Evolutionary conservation across 1,139 yeast genomes (phyloP), one percentile per base, ranked within the genome.

Genomic region (Pichia sp.): DNA sequence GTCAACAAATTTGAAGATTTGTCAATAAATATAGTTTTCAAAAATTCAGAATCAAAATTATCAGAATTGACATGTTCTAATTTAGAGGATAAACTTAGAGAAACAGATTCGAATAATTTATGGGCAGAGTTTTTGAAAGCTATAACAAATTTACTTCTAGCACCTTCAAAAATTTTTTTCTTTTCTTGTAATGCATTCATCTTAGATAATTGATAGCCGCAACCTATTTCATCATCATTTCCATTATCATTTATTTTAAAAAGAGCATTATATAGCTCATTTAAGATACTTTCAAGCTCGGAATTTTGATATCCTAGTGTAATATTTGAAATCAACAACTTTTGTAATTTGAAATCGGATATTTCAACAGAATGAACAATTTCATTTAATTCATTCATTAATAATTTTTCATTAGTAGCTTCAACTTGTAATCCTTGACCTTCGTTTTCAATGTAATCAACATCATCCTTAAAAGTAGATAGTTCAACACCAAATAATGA

Each of bases 341-440:
- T 62, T 8, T 62, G 60, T 44, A 86, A 63, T 27, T 81, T 79
- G 1, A 66, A 65, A 14, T 73, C 72, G 47, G 80, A 77, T 32
- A 88, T 68, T 42, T 81, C 75, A 7, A 86, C 84, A 20, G 87
- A 82, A 38, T 75, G 74, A 46, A 87, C 63, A 38, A 87, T 69
- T n/a, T 72, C 74, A 41, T 76, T 74, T 44, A 88, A 70, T 45
- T 85, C 91, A 40, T 73, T 75, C 69, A 79, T 81, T 31, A 89
- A 66, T 18, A 72, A 61, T 53, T 85, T 85, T 60, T 85, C 86
- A 61, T 89, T 89, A 30, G 86, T 80, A 5, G 91, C 78, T 52
- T 80, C 82, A 4, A 88, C 83, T 62, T 89, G 96, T 26, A 88
- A 64, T 38, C 96, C 96, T 52, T 80, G 78, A 2, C 88, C 80